phyloP scores from a whole-genome alignment of 2,329 filamentous ascomycete genomes.

The Fusarium sp. region DNA sequence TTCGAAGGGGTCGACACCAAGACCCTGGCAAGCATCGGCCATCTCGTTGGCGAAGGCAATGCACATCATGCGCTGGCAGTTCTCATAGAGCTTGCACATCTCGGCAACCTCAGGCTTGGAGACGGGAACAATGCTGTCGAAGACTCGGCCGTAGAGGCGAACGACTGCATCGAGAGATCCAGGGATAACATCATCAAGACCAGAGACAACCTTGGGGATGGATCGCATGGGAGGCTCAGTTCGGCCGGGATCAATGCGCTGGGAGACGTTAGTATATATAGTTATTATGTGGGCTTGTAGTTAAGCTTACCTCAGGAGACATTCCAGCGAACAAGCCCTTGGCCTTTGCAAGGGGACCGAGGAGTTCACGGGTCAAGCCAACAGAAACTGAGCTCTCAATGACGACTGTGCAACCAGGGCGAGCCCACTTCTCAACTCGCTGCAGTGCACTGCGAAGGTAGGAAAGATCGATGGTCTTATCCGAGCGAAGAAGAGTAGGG shows the following conservation, averaged over 20 bases:
- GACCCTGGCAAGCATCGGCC: conserved; percentile 63
- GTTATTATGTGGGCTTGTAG: fast-evolving
- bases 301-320: conserved; percentile 57
- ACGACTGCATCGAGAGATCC: conserved; percentile 61
- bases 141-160: conserved; percentile 61
- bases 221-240: conserved; percentile 55
- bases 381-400: conserved; percentile 68
- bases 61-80: conserved; percentile 68
- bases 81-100: conserved; percentile 71
- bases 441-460: conserved; percentile 61
- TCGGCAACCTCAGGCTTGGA: conserved; percentile 68
- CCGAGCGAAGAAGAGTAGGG: conserved; percentile 63
- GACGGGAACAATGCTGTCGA: conserved; percentile 63
- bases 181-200: conserved; percentile 61
- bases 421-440: conserved; percentile 57
- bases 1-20: conserved; percentile 65
- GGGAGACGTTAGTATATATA: conserved; percentile 1
- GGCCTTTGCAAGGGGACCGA: conserved; percentile 60
- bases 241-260: conserved; percentile 68
- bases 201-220: conserved; percentile 69
- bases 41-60: conserved; percentile 70
- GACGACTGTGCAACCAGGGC: conserved; percentile 62
- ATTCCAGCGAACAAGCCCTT: conserved; percentile 63
- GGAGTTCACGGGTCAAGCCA: conserved; percentile 67
- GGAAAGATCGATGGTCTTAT: conserved; percentile 63